Evolutionary conservation across 495 filamentous ascomycete species (phyloP).

Genomic region (Cercophora newfieldiana): DNA sequence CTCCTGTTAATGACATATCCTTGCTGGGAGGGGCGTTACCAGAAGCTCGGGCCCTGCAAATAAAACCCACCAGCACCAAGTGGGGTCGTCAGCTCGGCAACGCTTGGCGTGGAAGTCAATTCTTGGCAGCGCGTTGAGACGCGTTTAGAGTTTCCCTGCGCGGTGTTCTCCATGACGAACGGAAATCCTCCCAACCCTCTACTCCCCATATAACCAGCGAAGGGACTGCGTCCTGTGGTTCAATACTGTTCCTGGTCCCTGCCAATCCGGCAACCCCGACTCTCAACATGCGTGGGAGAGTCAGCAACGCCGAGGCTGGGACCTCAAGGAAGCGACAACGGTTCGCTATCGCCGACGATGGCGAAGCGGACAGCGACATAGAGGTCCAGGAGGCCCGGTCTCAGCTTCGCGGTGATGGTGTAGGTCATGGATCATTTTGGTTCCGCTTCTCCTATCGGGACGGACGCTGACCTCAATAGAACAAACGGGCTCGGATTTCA

Average conservation of each 20-base stretch:
- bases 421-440: slow-evolving; percentile 31
- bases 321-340: slow-evolving; percentile 39
- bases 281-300: slow-evolving; percentile 26
- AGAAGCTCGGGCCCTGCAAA: not conserved
- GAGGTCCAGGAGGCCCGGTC: slow-evolving; percentile 49
- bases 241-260: not conserved
- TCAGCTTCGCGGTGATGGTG: slow-evolving; percentile 45
- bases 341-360: slow-evolving; percentile 28
- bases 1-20: not conserved
- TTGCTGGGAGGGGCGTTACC: not conserved
- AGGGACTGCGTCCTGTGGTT: not conserved
- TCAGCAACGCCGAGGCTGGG: slow-evolving; percentile 21
- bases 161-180: not conserved
- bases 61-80: not conserved
- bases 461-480: slow-evolving; percentile 19
- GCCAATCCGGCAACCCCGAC: not conserved
- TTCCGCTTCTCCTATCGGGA: slow-evolving; percentile 6
- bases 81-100: not conserved
- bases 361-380: slow-evolving; percentile 53
- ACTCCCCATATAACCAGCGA: not conserved
- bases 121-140: not conserved
- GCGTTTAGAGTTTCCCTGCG: not conserved
- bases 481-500: slow-evolving; percentile 49
- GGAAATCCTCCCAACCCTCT: not conserved
- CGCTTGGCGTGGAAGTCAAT: not conserved